Base-by-base conservation (phyloP, 1,284 basidiomycete species). In the Apiotrichum sp. region DNA sequence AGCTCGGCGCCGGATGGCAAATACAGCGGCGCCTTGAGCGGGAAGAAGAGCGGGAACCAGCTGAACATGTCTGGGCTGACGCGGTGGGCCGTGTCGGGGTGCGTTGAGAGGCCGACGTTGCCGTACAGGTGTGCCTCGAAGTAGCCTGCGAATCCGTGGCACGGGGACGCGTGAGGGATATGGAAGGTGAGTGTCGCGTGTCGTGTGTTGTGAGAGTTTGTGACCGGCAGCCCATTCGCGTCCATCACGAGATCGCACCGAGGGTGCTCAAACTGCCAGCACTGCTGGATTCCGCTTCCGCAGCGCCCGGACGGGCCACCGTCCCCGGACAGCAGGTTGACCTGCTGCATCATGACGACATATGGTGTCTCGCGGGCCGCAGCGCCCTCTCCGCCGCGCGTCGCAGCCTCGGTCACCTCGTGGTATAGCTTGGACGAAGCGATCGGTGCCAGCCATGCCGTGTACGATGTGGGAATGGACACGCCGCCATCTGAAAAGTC, bases 41-140 rank as follows among this genome's bases (percentile, higher is more conserved):
- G 95, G 76, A 99, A 96, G 78, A 92, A 97, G 36, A 98, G 79
- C 0, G 96, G 96, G 79, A 99, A 99, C 96, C 96, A 99, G 67
- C 90, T 95, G 59, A 98, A 80, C 95, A 98, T 98, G 65, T 98
- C 88, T 65, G 89, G 89, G 14, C 89, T 91, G 52, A 93, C 81
- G 49, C 83, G 76, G 54, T 89, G 84, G 74, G 88, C 87, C 48
- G 86, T 84, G 55, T 92, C 85, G 0, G 96, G 96, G 72, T 97
- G 93, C 49, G 96, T 99, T 65, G 91, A 96, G 39, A 98, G 79
- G 0, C 89, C 88, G 22, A 98, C 81, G 63, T 88, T 86, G 41
- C 84, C 85, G 72, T 97, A 99, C 4, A 98, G 78, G 34, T 91
- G 85, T 0, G 95, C 91, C 76, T 98, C 95, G 69, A 99, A 99